Base-by-base conservation (phyloP, 306 rosid genomes). In the Quercus cerris region DNA sequence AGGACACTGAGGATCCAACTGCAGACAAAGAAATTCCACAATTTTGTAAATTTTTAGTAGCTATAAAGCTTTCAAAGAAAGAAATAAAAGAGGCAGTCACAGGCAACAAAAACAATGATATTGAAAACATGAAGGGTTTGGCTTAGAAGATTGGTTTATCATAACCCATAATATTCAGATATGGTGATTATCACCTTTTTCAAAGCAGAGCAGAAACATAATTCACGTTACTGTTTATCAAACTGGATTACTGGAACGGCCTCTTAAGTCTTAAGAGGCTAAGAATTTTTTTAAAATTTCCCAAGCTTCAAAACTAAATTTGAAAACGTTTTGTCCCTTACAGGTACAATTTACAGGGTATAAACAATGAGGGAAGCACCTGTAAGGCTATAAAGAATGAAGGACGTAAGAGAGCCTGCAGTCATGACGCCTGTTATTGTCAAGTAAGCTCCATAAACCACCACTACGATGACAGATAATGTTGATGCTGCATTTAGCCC, bases 371-470 rank as follows among this genome's bases (percentile, higher is more conserved):
- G 73, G 70, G 17, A 57, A 56, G 82, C 68, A 85, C 89, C 89
- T 31, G 89, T 85, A 27, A 85, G 85, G 78, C 89, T 85, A 57
- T 85, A 85, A 67, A 85, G 89, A 77, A 85, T 85, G 80, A 85
- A 85, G 73, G 89, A 85, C 3, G 27, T 27, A 27, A 27, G 27
- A 27, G 27, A 27, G 27, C 27, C 88, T 1, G 86, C 57, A 14
- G 84, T 82, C 86, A 85, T 75, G 77, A 52, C 25, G 78, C 88
- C 88, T 66, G 69, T 62, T 61, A 85, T 85, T 3, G 86, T 76
- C 84, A 85, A 82, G 71, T 64, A 79, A 56, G 88, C 88, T 75
- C 88, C 88, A 80, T 85, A 85, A 62, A 85, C 54, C 80, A 85
- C 88, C 11, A 85, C 88, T 2, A 79, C n/a, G 64, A 85, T 85